Evolutionary conservation across 2,329 filamentous ascomycete genomes (phyloP).

Genomic region (Colletotrichum gloeosporioides): DNA sequence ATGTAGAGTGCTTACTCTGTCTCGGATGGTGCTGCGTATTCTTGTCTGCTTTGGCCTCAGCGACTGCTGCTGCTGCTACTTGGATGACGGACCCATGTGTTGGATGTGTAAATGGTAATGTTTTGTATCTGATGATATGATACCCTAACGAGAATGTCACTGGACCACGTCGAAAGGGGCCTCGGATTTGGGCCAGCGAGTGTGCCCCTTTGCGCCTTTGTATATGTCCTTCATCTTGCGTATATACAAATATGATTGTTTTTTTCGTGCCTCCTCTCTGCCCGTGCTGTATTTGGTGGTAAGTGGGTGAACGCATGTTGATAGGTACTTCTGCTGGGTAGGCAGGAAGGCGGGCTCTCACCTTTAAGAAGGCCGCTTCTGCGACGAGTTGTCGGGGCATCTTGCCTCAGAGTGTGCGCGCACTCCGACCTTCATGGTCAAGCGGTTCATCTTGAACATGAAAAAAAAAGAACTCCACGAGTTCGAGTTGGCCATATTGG

Average conservation of each 20-base stretch:
- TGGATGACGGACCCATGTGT: background rate
- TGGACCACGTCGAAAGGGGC: background rate
- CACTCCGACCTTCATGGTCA: background rate
- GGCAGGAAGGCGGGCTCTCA: background rate
- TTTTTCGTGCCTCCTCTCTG: background rate
- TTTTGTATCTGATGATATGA: background rate
- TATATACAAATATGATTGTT: background rate
- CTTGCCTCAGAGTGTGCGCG: background rate
- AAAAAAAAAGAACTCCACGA: background rate
- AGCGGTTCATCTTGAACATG: background rate
- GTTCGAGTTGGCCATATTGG: background rate
- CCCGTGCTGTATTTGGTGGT: background rate
- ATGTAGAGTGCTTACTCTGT: slow-evolving; percentile 59
- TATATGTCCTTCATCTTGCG: background rate
- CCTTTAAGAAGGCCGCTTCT: background rate
- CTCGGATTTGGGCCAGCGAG: background rate
- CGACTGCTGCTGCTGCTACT: background rate
- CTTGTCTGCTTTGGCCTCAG: background rate
- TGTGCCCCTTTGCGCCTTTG: background rate
- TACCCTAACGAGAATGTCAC: background rate
- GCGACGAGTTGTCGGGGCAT: background rate
- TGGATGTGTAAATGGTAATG: background rate
- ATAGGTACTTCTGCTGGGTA: background rate
- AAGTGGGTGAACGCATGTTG: background rate
- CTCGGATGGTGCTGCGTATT: background rate